These are phyloP conservation scores for Penicillium psychrosexuale DNA, from an alignment of 2,329 filamentous ascomycete genomes.

Conservation along the genomic window DNA sequence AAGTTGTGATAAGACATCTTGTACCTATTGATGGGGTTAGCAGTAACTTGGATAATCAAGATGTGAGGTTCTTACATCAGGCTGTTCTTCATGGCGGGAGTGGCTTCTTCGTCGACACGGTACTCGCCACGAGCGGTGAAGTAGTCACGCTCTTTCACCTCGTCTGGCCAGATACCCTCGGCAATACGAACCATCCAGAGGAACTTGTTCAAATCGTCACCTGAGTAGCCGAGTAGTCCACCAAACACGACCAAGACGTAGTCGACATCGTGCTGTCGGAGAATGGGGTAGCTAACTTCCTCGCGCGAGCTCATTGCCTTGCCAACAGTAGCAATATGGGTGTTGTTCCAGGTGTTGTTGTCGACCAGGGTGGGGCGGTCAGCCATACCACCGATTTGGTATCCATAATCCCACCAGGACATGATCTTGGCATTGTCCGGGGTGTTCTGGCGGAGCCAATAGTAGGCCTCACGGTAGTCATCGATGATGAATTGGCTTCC, in stretches of 20 bases:
- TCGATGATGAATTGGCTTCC: constrained; percentile 98
- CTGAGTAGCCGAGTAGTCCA: constrained; percentile 91
- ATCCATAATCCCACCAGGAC: constrained; percentile 99
- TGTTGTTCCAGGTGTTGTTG: constrained; percentile 99
- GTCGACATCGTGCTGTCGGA: constrained; percentile 97
- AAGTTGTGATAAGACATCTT: constrained; percentile 99
- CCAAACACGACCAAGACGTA: constrained; percentile 98
- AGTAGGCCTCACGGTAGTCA: constrained; percentile 98
- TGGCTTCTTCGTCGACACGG: constrained; percentile 86
- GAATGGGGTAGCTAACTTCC: constrained; percentile 97
- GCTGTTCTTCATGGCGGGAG: constrained; percentile 97
- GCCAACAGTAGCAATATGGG: constrained; percentile 96
- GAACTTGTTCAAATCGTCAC: constrained; percentile 99
- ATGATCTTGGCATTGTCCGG: constrained; percentile 94
- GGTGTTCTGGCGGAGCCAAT: constrained; percentile 98
- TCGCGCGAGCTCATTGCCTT: constrained; percentile 98
- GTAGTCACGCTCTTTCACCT: constrained; percentile 94
- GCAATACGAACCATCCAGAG: constrained; percentile 99
- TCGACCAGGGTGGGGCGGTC: constrained; percentile 95
- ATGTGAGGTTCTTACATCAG: constrained; percentile 72
- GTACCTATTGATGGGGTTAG: constrained; percentile 64
- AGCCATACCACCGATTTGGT: constrained; percentile 99
- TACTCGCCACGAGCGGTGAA: constrained; percentile 95
- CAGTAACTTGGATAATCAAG: not conserved
- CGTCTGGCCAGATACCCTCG: constrained; percentile 99